phyloP scores from a whole-genome alignment of 495 filamentous ascomycete genomes.

The Staphylotrichum longicolle region DNA sequence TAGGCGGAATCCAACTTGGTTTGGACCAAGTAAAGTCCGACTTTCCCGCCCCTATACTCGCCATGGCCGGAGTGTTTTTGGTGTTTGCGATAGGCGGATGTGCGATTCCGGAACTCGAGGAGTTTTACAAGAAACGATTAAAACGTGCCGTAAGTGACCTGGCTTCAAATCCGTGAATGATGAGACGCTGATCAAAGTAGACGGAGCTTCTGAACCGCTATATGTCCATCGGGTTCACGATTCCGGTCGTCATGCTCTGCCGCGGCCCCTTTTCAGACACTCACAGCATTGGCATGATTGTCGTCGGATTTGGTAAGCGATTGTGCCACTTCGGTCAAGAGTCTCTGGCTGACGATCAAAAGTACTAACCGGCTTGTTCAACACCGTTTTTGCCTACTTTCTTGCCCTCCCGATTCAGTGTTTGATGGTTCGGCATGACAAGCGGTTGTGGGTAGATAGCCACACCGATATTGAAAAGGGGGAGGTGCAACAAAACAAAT shows the following conservation, averaged over 20 bases:
- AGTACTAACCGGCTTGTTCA: slow-evolving; percentile 35
- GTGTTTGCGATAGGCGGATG: slow-evolving; percentile 12
- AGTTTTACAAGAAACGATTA: slow-evolving; percentile 37
- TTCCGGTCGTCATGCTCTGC: slow-evolving; percentile 47
- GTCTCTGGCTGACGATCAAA: slow-evolving; percentile 9
- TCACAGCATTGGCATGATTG: slow-evolving; percentile 36
- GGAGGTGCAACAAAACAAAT: neutral
- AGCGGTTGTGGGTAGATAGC: neutral
- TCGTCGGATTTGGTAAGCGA: slow-evolving; percentile 41
- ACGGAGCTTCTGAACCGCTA: slow-evolving; percentile 47
- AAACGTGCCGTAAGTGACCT: slow-evolving; percentile 34
- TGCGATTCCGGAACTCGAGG: slow-evolving; percentile 22
- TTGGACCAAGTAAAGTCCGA: slow-evolving; percentile 23
- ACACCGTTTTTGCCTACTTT: slow-evolving; percentile 27
- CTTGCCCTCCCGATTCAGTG: slow-evolving; percentile 28
- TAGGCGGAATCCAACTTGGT: slow-evolving; percentile 27
- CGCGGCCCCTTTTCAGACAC: slow-evolving; percentile 35
- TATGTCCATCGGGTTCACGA: slow-evolving; percentile 50
- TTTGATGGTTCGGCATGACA: slow-evolving; percentile 30
- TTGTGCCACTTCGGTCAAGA: too few species aligned
- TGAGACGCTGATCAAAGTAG: slow-evolving; percentile 12
- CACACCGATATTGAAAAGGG: slow-evolving; percentile 15
- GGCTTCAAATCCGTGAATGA: too few species aligned
- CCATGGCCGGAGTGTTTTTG: slow-evolving; percentile 33
- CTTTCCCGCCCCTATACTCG: slow-evolving; percentile 36